Evolutionary conservation across 495 filamentous ascomycete genomes (phyloP).

Genomic region (Cercophora scortea): DNA sequence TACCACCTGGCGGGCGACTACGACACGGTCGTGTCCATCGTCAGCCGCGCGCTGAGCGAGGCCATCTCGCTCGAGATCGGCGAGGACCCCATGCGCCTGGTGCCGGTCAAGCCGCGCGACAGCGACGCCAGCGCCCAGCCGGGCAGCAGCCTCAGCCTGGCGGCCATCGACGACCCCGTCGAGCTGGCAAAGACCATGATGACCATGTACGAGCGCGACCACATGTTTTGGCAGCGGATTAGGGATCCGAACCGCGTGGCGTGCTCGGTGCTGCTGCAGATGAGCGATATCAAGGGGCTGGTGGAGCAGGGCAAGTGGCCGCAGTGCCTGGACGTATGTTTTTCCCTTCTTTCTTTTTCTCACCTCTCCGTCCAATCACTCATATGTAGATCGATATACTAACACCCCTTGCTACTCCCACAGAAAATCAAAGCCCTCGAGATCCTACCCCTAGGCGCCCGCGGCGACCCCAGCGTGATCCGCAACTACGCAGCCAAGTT

Average conservation of each 20-base stretch:
- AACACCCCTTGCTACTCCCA: no score
- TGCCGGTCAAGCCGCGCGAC: conserved; percentile 65
- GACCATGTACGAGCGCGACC: conserved; percentile 65
- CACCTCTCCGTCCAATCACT: not conserved
- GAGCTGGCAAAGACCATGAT: conserved; percentile 74
- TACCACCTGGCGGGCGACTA: conserved; percentile 94
- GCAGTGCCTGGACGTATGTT: conserved; percentile 64
- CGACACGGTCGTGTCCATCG: conserved; percentile 78
- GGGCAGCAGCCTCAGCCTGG: conserved; percentile 66
- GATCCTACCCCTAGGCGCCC: conserved; percentile 68
- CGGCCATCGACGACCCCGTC: conserved; percentile 77
- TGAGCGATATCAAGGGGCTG: conserved; percentile 66
- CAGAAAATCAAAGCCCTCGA: conserved; percentile 66
- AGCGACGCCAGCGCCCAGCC: conserved; percentile 24
- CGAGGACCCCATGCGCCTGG: conserved; percentile 61
- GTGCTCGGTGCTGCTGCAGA: conserved; percentile 62
- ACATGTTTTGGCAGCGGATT: conserved; percentile 65
- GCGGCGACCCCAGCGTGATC: conserved; percentile 63
- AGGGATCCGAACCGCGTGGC: conserved; percentile 58
- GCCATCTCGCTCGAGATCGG: conserved; percentile 76
- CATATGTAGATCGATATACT: no score
- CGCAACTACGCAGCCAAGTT: conserved; percentile 71
- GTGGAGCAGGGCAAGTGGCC: conserved; percentile 68
- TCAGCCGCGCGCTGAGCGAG: conserved; percentile 86
- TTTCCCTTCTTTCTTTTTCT: not conserved